Base-by-base conservation (phyloP, 306 rosid species). In the Quercus ilex region DNA sequence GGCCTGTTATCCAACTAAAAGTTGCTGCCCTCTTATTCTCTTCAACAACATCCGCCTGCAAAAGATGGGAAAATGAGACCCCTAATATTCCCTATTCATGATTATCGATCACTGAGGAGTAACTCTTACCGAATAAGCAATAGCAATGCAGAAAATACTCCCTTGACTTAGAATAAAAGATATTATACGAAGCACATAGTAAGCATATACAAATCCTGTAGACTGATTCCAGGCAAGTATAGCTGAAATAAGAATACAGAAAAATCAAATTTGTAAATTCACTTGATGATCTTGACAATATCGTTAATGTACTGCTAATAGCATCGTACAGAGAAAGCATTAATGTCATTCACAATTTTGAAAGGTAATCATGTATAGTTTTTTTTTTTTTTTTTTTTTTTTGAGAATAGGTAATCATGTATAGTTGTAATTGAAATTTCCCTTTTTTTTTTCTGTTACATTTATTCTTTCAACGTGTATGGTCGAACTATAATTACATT, bases 91-190 rank as follows among this genome's bases (percentile, higher is more conserved):
- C 56, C 20, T 58, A 4, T 67, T 65, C 25, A 3, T 71, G 17
- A 73, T 53, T 33, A 64, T 85, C 62, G 83, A 15, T 43, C 55
- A 70, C 21, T 30, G 38, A 46, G 67, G 65, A 59, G 38, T 28
- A 64, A 65, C 19, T 60, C 92, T 84, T 77, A 88, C 92, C 73
- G 83, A 87, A 77, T 87, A 91, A 3, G 92, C 91, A 79, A 89
- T 78, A 43, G 91, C 75, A 23, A 91, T 82, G 88, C 92, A 89
- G 90, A 89, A 91, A 46, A 83, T 87, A 78, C 90, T 91, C 53
- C 95, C 95, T 84, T 87, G 91, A 86, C 89, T 91, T 60, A 89
- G 74, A 64, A 91, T 89, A 74, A 77, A 80, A 21, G 95, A 84
- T 84, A 91, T 20, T 33, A 89, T 89, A 67, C 89, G 89, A 49